Percentiles rank a stretch among this genome's conserved stretches.
These are phyloP conservation scores for Chenopodium suecicum DNA, from an alignment of 148 eudicot genomes.

Conservation along the genomic window DNA sequence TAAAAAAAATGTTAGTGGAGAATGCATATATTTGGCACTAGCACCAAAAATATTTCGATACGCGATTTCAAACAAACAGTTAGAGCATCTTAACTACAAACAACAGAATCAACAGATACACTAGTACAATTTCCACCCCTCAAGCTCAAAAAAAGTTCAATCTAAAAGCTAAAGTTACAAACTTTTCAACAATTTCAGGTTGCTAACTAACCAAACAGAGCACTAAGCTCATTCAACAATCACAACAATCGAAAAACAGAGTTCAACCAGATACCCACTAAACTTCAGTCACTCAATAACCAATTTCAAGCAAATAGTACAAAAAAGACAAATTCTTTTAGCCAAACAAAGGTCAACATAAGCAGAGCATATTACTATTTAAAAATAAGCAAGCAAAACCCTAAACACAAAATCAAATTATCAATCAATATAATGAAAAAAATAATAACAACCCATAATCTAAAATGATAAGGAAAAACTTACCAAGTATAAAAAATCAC, in stretches of 20 bases:
- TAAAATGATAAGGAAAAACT: constrained; percentile 4
- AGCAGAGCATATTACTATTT: constrained; percentile 16
- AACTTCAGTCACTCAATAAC: constrained; percentile 14
- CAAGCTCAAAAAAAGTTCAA: not conserved
- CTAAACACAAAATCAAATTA: constrained; percentile 15
- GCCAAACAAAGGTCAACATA: constrained; percentile 19
- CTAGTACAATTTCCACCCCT: not conserved
- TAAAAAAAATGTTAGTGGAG: not conserved
- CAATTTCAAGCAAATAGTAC: constrained; percentile 17
- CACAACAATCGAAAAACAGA: constrained; percentile 13
- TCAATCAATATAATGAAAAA: not conserved
- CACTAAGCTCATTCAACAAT: constrained; percentile 18
- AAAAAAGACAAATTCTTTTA: not conserved
- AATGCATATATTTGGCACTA: not conserved
- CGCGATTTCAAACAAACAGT: not conserved
- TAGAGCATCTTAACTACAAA: not conserved
- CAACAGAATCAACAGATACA: not conserved
- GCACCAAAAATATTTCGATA: not conserved
- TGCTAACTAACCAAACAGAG: constrained; percentile 27
- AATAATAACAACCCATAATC: constrained; percentile 16
- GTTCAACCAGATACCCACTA: constrained; percentile 2
- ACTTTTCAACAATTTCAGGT: constrained; percentile 6
- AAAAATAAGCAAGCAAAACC: constrained; percentile 12
- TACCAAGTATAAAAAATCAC: constrained; percentile 17
- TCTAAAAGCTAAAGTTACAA: not conserved